Evolutionary conservation across 345 rosid genomes (phyloP).

Genomic region (Populus nigra): DNA sequence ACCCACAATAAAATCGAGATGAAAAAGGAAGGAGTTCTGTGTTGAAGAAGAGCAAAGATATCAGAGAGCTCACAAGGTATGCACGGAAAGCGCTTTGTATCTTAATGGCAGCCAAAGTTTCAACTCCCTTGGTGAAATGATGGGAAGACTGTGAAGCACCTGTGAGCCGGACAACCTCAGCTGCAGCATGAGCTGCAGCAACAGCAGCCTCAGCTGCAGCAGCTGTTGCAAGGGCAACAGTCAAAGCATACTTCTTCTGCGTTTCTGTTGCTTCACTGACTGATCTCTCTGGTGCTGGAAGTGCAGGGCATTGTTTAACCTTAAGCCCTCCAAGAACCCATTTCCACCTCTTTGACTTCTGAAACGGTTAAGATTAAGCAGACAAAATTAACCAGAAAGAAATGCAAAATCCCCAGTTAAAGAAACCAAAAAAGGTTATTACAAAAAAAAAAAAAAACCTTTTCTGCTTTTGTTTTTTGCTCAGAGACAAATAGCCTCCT

Average conservation of each 20-base stretch:
- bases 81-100: constrained; percentile 81
- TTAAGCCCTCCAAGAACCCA: constrained; percentile 53
- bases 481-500: constrained; percentile 50
- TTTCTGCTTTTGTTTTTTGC: constrained; percentile 46
- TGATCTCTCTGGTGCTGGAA: constrained; percentile 36
- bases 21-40: neutral
- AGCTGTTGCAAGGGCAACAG: constrained; percentile 79
- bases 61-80: constrained; percentile 56
- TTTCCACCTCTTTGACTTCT: constrained; percentile 57
- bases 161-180: constrained; percentile 77
- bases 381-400: neutral
- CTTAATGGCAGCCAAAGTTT: constrained; percentile 53
- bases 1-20: neutral
- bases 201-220: constrained; percentile 92
- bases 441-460: constrained; percentile 37
- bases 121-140: constrained; percentile 27
- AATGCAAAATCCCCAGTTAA: neutral
- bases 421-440: neutral
- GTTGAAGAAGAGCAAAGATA: neutral
- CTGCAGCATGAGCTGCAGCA: constrained; percentile 85
- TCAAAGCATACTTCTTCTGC: constrained; percentile 73
- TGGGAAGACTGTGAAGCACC: constrained; percentile 38
- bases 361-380: neutral
- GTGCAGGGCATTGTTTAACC: constrained; percentile 48
- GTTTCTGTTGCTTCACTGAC: constrained; percentile 58